Conservation (phyloP, 1,284 basidiomycete species). For the Rhodotorula sp. region DNA sequence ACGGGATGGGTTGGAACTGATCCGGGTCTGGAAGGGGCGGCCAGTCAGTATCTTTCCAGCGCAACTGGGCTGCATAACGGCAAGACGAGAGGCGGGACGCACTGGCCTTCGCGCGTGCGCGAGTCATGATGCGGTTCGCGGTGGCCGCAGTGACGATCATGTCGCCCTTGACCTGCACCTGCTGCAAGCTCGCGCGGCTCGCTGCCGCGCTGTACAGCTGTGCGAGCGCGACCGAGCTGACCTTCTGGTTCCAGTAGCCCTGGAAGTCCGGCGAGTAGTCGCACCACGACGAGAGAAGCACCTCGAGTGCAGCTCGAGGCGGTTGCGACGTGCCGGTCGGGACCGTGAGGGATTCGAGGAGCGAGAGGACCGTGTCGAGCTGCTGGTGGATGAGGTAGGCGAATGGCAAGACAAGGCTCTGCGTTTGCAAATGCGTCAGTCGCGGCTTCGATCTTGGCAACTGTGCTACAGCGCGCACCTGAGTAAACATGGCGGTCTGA, state of each 20-base stretch:
- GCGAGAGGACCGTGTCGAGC: constrained; percentile 69
- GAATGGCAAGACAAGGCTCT: constrained; percentile 88
- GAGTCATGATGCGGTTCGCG: constrained; percentile 89
- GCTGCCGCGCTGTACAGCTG: constrained; percentile 65
- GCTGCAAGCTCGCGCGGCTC: constrained; percentile 65
- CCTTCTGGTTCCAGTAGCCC: constrained; percentile 85
- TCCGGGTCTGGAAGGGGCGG: constrained; percentile 63
- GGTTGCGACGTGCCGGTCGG: constrained; percentile 58
- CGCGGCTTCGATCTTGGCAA: accelerated
- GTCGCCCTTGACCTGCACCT: constrained; percentile 83
- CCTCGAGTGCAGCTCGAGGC: constrained; percentile 61
- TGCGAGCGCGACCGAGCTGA: constrained; percentile 78
- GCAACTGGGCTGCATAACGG: too few species aligned
- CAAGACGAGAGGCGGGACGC: constrained; percentile 25
- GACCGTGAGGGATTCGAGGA: constrained; percentile 65
- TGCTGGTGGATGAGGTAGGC: constrained; percentile 87
- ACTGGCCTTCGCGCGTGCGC: constrained; percentile 84
- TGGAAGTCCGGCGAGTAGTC: constrained; percentile 92
- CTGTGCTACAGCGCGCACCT: constrained; percentile 55
- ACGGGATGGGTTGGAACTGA: constrained; percentile 79
- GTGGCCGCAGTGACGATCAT: constrained; percentile 78
- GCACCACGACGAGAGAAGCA: constrained; percentile 85
- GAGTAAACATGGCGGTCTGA: constrained; percentile 82
- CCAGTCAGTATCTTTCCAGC: not conserved
- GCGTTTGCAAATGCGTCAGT: not conserved